These are phyloP conservation scores for Fraxinus anomala DNA, from an alignment of 257 asterid species.

Conservation along the genomic window DNA sequence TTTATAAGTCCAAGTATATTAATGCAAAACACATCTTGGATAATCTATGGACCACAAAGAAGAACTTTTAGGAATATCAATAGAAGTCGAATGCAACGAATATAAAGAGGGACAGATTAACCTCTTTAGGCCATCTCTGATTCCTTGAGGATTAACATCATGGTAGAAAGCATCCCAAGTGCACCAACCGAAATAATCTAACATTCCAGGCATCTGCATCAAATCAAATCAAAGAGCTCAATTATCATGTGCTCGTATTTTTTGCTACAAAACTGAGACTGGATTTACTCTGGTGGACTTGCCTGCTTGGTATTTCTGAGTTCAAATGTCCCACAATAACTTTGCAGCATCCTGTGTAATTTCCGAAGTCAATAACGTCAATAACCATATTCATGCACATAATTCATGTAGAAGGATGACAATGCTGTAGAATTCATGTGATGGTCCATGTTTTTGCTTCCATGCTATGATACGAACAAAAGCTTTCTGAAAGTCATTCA, in stretches of 20 bases:
- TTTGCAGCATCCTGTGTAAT: conserved; percentile 46
- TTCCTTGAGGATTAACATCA: conserved; percentile 52
- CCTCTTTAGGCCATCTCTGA: conserved; percentile 48
- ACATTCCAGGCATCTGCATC: conserved; percentile 51
- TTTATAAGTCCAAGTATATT: not conserved
- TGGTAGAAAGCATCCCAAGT: conserved; percentile 64
- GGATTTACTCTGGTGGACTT: conserved; percentile 11
- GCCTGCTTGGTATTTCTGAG: conserved; percentile 52
- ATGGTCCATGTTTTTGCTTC: conserved; percentile 8
- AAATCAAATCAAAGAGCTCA: not conserved
- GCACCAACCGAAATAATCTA: conserved; percentile 57
- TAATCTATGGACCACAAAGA: not conserved
- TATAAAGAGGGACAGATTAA: conserved; percentile 1
- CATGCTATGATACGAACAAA: conserved; percentile 19
- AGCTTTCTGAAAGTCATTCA: not conserved
- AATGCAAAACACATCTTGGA: not conserved
- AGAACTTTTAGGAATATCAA: not conserved
- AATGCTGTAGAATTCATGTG: not conserved
- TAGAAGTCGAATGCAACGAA: conserved; percentile 11
- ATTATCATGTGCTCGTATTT: not conserved
- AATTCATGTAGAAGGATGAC: conserved; percentile 20
- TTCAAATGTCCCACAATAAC: conserved; percentile 41
- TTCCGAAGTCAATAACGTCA: conserved; percentile 26
- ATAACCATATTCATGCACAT: conserved; percentile 19
- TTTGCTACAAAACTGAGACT: not conserved